Percentiles rank a stretch among this genome's conserved stretches.
These are phyloP conservation scores for Penicillium desertorum DNA, from an alignment of 495 filamentous ascomycete species.

Conservation along the genomic window DNA sequence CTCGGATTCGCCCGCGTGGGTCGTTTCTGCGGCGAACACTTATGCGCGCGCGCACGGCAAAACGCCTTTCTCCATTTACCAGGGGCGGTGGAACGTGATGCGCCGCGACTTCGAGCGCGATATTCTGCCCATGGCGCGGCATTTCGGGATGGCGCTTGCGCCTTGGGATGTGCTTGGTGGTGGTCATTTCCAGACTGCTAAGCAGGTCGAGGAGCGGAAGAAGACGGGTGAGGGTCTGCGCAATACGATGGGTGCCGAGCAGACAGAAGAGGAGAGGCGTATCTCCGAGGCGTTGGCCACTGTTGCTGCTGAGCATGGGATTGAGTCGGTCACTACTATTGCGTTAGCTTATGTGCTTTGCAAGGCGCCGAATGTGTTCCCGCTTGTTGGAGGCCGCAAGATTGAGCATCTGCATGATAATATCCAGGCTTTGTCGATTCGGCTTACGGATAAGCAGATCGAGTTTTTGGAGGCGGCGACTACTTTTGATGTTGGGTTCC, in stretches of 20 bases:
- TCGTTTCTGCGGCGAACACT: conserved; percentile 58
- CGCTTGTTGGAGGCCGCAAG: conserved; percentile 68
- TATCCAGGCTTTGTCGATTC: conserved; percentile 57
- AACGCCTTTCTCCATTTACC: conserved; percentile 63
- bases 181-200: conserved; percentile 51
- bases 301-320: conserved; percentile 51
- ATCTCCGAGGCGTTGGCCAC: conserved; percentile 49
- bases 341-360: conserved; percentile 73
- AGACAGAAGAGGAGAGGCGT: conserved; percentile 41
- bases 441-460: conserved; percentile 56
- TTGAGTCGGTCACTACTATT: conserved; percentile 51
- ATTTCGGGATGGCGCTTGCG: conserved; percentile 58
- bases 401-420: conserved; percentile 64
- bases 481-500: conserved; percentile 55
- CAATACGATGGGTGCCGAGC: conserved; percentile 13
- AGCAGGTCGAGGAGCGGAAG: conserved; percentile 35
- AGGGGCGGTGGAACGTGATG: conserved; percentile 60
- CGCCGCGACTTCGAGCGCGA: conserved; percentile 57
- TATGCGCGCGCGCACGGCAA: conserved; percentile 61
- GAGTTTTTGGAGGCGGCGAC: conserved; percentile 52
- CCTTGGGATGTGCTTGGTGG: conserved; percentile 57
- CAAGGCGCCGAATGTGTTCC: conserved; percentile 75
- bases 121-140: conserved; percentile 55
- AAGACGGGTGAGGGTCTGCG: conserved; percentile 32
- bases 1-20: conserved; percentile 61